Evolutionary conservation across 768 basidiomycete genomes (phyloP), one percentile per base, ranked within the genome.

Genomic region (Leccinum boreale): DNA sequence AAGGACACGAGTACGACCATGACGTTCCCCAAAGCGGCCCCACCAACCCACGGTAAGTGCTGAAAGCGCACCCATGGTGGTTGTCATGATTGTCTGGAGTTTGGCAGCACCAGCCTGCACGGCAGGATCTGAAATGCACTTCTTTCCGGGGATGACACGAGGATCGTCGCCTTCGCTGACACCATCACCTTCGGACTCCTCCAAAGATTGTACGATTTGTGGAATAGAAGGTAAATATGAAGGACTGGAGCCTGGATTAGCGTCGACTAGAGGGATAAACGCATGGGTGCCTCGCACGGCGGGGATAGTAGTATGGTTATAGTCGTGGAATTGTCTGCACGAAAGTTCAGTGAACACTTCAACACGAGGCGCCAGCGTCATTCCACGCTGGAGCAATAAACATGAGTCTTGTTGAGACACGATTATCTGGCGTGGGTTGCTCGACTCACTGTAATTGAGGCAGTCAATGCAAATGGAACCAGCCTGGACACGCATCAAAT

Each of bases 41-140:
- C 94, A 97, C 75, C 87, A 90, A 0, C 89, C 91, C 0, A 92
- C 92, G 4, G 89, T 90, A 49, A 92, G 74, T 1, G 91, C 90
- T 52, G 90, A 89, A 42, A 97, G 77, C 7, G 83, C 68, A 52
- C 90, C 92, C 85, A 90, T 89, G 9, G 80, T 80, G 11, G 89
- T 85, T 2, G 86, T 86, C 71, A 95, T 84, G 51, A 84, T 81
- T 7, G 86, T 86, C 73, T 91, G 90, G n/a, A 91, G 80, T 56
- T 77, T 79, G 23, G 87, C 89, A 2, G 89, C 88, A 42, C 82
- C 78, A 6, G 86, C 83, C 62, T 87, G 84, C 6, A 90, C 87
- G 21, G 75, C 79, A 8, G 86, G 77, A 54, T 84, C 77, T 21
- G 73, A 71, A 50, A 77, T 61, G 58, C 81, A 83, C 3, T 62